Percentiles rank a stretch among this genome's conserved stretches.
Evolutionary conservation across 208 protist genomes (phyloP).

Genomic region (Trypanosoma vivax): DNA sequence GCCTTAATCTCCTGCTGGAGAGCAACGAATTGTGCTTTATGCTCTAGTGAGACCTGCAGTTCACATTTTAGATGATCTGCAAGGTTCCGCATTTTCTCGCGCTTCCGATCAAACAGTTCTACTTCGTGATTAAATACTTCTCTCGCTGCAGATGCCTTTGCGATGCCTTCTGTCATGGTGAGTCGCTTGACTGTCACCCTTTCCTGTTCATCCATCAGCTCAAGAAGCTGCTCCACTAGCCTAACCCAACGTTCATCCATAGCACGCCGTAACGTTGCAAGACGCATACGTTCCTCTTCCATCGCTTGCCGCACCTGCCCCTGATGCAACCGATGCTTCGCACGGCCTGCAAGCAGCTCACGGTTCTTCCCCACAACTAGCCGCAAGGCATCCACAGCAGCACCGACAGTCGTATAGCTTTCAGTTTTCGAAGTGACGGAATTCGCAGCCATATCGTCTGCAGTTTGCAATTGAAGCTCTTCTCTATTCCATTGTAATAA

Average conservation of each 20-base stretch:
- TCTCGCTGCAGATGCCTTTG: slow-evolving; percentile 21
- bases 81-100: slow-evolving; percentile 7
- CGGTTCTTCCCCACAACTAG: slow-evolving; percentile 4
- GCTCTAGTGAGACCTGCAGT: slow-evolving; percentile 1
- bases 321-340: neutral
- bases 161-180: slow-evolving; percentile 8
- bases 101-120: slow-evolving; percentile 8
- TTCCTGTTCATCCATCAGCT: slow-evolving; percentile 15
- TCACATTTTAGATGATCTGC: slow-evolving; percentile 7
- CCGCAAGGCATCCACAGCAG: slow-evolving; percentile 26
- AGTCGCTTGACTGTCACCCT: neutral
- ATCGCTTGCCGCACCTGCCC: neutral
- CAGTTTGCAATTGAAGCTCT: slow-evolving; percentile 20
- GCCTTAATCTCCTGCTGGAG: slow-evolving; percentile 9
- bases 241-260: slow-evolving; percentile 6
- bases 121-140: slow-evolving; percentile 21
- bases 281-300: neutral
- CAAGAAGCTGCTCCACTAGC: slow-evolving; percentile 12
- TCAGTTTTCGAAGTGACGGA: no score
- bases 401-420: slow-evolving; percentile 17
- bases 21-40: neutral
- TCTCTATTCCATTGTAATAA: slow-evolving; percentile 31
- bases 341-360: neutral
- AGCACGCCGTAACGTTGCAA: slow-evolving; percentile 16
- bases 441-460: no score